Percentiles rank a stretch among this genome's conserved stretches.
These are phyloP conservation scores for Pythium phragmiticola DNA, from an alignment of 352 stramenopile species.

Conservation along the genomic window DNA sequence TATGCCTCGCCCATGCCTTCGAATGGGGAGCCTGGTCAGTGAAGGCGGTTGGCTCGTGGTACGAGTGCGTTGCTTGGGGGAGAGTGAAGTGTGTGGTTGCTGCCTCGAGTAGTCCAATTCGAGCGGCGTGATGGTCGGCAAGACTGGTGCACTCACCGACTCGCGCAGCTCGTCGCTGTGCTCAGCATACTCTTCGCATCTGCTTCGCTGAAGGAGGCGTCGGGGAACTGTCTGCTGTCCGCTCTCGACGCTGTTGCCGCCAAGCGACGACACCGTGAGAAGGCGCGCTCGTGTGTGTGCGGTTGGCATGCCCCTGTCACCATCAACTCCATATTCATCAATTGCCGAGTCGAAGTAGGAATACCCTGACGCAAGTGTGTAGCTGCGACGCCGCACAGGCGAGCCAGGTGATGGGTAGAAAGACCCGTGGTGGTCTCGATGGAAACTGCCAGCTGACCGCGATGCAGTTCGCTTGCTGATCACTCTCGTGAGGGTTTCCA, in stretches of 20 bases:
- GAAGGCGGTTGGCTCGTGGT: background rate
- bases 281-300: background rate
- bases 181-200: background rate
- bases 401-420: background rate
- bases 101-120: background rate
- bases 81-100: too few species aligned
- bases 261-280: constrained; percentile 7
- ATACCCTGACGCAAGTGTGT: background rate
- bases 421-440: background rate
- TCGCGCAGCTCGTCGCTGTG: background rate
- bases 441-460: constrained; percentile 8
- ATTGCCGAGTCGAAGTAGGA: background rate
- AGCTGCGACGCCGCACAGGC: background rate
- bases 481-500: constrained; percentile 18
- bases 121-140: background rate
- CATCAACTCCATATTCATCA: background rate
- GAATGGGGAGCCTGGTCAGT: background rate
- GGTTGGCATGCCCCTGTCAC: background rate
- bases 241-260: background rate
- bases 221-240: background rate
- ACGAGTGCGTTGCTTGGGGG: background rate
- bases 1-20: background rate
- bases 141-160: constrained; percentile 11
- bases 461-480: constrained; percentile 13
- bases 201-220: background rate